Evolutionary conservation across 2,329 filamentous ascomycete species (phyloP).

Genomic region (Beauveria varroae): DNA sequence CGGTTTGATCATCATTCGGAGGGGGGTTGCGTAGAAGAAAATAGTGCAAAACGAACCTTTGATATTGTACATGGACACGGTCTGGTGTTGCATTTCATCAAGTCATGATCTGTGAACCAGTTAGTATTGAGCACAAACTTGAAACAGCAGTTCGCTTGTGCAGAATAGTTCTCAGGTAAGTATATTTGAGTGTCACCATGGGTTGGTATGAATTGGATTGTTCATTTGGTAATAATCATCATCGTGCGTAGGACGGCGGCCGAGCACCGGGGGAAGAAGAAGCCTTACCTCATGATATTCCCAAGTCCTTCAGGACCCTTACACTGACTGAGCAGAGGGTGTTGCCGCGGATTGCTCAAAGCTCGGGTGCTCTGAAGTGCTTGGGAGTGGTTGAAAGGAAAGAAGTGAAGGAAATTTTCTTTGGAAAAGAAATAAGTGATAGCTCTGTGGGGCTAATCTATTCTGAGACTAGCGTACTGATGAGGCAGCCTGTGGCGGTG

Average conservation of each 20-base stretch:
- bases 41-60: conserved; percentile 37
- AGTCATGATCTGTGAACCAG: conserved; percentile 14
- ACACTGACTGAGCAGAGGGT: neutral
- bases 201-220: conserved; percentile 56
- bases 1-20: conserved; percentile 52
- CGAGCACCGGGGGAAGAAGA: neutral
- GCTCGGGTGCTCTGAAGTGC: conserved; percentile 1
- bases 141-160: conserved; percentile 11
- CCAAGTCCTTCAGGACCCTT: neutral
- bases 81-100: neutral
- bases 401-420: conserved; percentile 12
- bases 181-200: conserved; percentile 49
- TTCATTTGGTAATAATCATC: conserved; percentile 36
- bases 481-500: conserved; percentile 28
- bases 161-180: conserved; percentile 37
- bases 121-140: conserved; percentile 8
- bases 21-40: conserved; percentile 15
- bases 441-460: conserved; percentile 18
- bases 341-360: neutral
- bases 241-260: conserved; percentile 21
- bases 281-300: conserved; percentile 4
- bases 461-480: conserved; percentile 15
- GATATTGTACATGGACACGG: conserved; percentile 7
- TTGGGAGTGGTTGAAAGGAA: conserved; percentile 13
- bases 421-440: conserved; percentile 2